These are phyloP conservation scores for Aspergillus tanneri DNA, from an alignment of 2,329 filamentous ascomycete species.

Conservation along the genomic window DNA sequence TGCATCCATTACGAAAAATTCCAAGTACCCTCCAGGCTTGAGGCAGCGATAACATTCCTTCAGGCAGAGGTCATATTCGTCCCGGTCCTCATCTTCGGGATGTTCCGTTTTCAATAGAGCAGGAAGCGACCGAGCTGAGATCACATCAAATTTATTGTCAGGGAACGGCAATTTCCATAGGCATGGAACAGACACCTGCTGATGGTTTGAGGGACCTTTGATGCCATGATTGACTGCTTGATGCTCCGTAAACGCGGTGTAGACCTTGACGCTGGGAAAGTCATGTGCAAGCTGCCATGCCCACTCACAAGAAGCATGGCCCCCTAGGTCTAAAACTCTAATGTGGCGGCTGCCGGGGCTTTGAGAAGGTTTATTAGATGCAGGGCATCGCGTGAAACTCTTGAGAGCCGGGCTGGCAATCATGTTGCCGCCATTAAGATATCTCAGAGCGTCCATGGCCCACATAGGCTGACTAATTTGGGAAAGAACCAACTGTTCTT, in stretches of 20 bases:
- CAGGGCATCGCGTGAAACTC: slow-evolving; percentile 31
- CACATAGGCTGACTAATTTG: slow-evolving; percentile 64
- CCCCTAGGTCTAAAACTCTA: slow-evolving; percentile 81
- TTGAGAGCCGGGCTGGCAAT: slow-evolving; percentile 55
- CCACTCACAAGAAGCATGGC: slow-evolving; percentile 85
- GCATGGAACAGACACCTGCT: slow-evolving; percentile 72
- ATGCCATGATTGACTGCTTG: slow-evolving; percentile 72
- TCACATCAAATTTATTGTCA: slow-evolving; percentile 81
- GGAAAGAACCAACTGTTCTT: slow-evolving; percentile 74
- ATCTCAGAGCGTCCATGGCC: slow-evolving; percentile 62
- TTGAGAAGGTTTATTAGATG: slow-evolving; percentile 22
- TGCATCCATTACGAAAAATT: slow-evolving; percentile 86
- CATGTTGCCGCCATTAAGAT: slow-evolving; percentile 61
- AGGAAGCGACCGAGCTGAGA: slow-evolving; percentile 86
- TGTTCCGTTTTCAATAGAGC: slow-evolving; percentile 69
- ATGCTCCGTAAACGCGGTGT: slow-evolving; percentile 78
- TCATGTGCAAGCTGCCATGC: slow-evolving; percentile 89
- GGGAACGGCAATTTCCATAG: slow-evolving; percentile 82
- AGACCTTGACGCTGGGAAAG: slow-evolving; percentile 81
- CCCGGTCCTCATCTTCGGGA: slow-evolving; percentile 65
- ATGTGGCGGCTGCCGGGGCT: slow-evolving; percentile 48
- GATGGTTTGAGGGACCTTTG: slow-evolving; percentile 82
- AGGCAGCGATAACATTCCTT: slow-evolving; percentile 85
- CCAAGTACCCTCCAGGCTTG: slow-evolving; percentile 88
- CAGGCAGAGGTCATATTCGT: slow-evolving; percentile 87